Evolutionary conservation across 140 eudicot species (phyloP), one percentile per base, ranked within the genome.

Genomic region (Anethum foeniculum): DNA sequence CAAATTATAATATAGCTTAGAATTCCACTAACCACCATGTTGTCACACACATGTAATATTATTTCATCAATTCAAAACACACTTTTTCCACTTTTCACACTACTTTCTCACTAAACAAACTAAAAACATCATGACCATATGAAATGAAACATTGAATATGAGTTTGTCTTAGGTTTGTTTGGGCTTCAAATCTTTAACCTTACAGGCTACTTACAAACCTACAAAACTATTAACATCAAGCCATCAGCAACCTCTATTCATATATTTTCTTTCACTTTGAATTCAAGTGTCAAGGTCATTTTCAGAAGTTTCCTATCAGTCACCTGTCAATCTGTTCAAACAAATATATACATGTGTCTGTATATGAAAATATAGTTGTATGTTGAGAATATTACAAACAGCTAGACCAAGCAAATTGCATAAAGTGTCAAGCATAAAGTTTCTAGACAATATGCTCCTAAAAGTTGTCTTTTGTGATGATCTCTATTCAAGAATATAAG

Each of bases 331-430:
- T 60, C 32, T 60, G 12, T 60, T n/a, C 68, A n/a, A 58, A 60
- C 68, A 60, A 60, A n/a, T 60, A 56, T 21, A 23, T 60, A 1
- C 32, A 8, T 60, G 15, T n/a, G 68, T 60, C 9, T n/a, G 32
- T 21, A 54, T 48, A 19, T 56, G 2, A 34, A 7, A 56, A 7
- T 54, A 54, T 43, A 43, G 47, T 43, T 6, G 67, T 58, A 21
- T n/a, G 68, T n/a, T 60, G 68, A 60, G 68, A n/a, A 60, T 60
- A 60, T 60, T 60, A n/a, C 32, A n/a, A n/a, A n/a, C 68, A n/a
- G 68, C 32, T 1, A 23, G 68, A 60, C 68, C 27, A 60, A 25
- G 14, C 6, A 60, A n/a, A n/a, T 60, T n/a, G 68, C 68, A 34
- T 34, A 60, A 14, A n/a, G 15, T 56, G 32, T 60, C 68, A 9